Percentiles rank a stretch among this genome's conserved stretches.
Conservation (phyloP, 139 green algal genomes). For the Chlorella sorokiniana region DNA sequence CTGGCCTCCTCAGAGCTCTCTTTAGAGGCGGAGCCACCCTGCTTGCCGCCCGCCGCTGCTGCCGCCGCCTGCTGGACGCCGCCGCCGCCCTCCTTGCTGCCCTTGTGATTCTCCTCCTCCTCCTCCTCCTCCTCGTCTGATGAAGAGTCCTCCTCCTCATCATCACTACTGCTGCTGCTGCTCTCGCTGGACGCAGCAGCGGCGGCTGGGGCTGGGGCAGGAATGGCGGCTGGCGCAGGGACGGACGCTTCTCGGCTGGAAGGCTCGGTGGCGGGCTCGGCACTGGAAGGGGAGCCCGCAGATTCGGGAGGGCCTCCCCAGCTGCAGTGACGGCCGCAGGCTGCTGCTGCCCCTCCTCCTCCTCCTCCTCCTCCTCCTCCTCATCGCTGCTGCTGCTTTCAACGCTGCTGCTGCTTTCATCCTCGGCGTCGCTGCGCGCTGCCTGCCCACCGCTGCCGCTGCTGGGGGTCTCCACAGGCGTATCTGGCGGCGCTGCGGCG, state of each 20-base stretch:
- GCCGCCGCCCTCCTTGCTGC: background rate
- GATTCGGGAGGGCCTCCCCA: too few species aligned
- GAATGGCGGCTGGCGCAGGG: too few species aligned
- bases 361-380: background rate
- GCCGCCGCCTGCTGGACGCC: too few species aligned
- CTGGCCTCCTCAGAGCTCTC: background rate
- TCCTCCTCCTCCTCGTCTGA: too few species aligned
- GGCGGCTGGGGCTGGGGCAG: background rate
- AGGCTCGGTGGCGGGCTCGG: background rate
- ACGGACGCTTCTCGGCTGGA: background rate
- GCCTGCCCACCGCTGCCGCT: background rate
- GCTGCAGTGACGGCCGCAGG: background rate
- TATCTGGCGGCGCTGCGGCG: background rate
- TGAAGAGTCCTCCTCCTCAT: background rate
- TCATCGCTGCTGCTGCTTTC: conserved; percentile 4
- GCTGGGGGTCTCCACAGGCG: background rate
- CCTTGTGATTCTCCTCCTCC: too few species aligned
- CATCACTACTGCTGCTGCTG: background rate
- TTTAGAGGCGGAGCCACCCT: too few species aligned
- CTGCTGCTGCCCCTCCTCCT: background rate
- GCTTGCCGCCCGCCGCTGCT: too few species aligned
- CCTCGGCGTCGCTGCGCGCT: background rate
- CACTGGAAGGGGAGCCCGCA: too few species aligned
- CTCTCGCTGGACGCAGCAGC: background rate
- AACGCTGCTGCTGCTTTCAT: conserved; percentile 3